A percentile compares a stretch with the other conserved stretches of the same genome.
Evolutionary conservation across 1,284 basidiomycete species (phyloP).

Genomic region (Sanghuangporus weigelae): DNA sequence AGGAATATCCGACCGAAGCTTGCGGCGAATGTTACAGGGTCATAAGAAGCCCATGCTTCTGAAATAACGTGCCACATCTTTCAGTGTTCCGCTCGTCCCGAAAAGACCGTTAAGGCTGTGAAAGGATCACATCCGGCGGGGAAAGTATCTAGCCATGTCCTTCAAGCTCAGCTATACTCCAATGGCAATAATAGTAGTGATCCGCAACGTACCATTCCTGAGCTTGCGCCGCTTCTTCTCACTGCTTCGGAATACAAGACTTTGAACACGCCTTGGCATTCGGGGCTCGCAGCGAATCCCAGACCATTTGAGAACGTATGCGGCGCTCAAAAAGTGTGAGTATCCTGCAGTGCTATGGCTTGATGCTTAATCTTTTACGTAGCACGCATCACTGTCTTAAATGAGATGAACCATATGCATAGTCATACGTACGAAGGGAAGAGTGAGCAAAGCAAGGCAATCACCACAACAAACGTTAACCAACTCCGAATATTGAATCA

Average conservation of each 20-base stretch:
- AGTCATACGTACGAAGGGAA: background rate
- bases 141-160: background rate
- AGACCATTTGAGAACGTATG: background rate
- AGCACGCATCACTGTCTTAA: background rate
- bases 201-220: no score
- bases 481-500: background rate
- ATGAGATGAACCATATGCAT: background rate
- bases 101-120: conserved; percentile 1
- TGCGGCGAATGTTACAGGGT: background rate
- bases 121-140: background rate
- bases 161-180: background rate
- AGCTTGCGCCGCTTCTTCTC: background rate
- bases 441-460: background rate
- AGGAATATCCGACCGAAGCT: background rate
- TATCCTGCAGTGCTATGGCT: background rate
- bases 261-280: background rate
- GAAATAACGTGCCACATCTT: background rate
- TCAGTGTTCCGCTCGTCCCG: background rate
- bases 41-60: background rate
- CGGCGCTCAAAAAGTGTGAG: background rate
- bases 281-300: background rate
- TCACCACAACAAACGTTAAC: background rate
- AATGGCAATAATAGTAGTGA: background rate
- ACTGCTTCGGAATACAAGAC: background rate
- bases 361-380: background rate